phyloP scores from a whole-genome alignment of 495 filamentous ascomycete species.

The Talaromyces wortmannii region DNA sequence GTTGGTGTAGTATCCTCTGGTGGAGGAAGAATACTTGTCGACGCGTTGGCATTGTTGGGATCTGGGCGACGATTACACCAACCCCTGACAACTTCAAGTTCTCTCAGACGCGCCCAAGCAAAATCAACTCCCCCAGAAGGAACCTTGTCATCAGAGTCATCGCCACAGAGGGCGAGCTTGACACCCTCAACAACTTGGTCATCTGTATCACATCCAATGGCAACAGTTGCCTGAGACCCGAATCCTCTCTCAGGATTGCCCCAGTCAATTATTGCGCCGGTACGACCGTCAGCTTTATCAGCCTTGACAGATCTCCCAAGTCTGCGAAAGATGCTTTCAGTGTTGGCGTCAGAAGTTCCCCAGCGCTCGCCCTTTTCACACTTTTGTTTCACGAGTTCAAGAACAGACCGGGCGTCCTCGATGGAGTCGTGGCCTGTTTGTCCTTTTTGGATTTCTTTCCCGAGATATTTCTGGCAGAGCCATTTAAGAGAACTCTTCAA shows the following conservation, averaged over 20 bases:
- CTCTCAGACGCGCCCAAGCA: constrained; percentile 80
- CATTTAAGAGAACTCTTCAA: constrained; percentile 74
- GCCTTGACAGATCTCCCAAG: constrained; percentile 54
- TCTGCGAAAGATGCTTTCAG: constrained; percentile 84
- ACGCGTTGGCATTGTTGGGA: constrained; percentile 42
- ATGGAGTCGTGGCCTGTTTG: constrained; percentile 79
- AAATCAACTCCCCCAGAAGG: constrained; percentile 74
- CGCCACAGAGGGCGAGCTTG: constrained; percentile 52
- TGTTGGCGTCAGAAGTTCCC: constrained; percentile 66
- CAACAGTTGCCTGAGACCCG: constrained; percentile 61
- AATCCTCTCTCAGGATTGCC: constrained; percentile 69
- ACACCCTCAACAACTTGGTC: constrained; percentile 67
- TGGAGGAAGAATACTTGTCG: constrained; percentile 29
- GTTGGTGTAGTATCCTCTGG: constrained; percentile 17
- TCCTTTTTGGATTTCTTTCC: constrained; percentile 79
- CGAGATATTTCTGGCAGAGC: constrained; percentile 72
- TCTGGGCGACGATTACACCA: constrained; percentile 66
- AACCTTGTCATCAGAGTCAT: constrained; percentile 53
- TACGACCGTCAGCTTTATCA: constrained; percentile 51
- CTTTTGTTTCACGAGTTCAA: constrained; percentile 91
- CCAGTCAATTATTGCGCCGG: constrained; percentile 83
- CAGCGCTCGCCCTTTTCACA: constrained; percentile 84
- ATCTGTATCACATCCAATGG: constrained; percentile 70
- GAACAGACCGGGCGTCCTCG: constrained; percentile 83
- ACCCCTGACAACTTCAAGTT: constrained; percentile 72